These are phyloP conservation scores for Cercospora citrullina DNA, from an alignment of 2,329 filamentous ascomycete genomes.

Conservation along the genomic window DNA sequence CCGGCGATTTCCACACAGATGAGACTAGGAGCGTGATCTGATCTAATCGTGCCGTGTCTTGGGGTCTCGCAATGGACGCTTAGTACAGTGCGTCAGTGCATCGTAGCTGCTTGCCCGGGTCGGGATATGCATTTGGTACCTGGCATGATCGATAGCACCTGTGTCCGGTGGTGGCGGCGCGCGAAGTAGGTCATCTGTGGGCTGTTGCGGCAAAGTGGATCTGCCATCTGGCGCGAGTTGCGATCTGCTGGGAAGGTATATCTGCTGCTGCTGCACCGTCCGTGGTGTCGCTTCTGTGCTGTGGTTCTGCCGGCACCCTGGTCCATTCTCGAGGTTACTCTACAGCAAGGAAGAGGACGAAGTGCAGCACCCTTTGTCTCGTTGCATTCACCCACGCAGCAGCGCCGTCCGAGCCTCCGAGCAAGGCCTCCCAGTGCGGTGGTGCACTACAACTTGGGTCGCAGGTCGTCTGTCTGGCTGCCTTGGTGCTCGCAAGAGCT, in stretches of 20 bases:
- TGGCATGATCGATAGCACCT: constrained; percentile 29
- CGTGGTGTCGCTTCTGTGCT: constrained; percentile 21
- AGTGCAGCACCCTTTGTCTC: constrained; percentile 32
- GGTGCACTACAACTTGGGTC: constrained; percentile 18
- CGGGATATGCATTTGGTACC: constrained; percentile 26
- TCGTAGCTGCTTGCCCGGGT: constrained; percentile 15
- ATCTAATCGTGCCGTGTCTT: constrained; percentile 8
- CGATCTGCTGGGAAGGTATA: constrained; percentile 28
- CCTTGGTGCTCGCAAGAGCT: constrained; percentile 17
- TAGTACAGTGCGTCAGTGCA: constrained; percentile 6
- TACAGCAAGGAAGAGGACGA: constrained; percentile 39
- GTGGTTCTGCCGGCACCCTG: constrained; percentile 24
- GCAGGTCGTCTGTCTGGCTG: constrained; percentile 11
- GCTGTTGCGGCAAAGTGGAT: constrained; percentile 17
- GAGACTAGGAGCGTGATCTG: constrained; percentile 6
- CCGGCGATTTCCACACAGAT: background rate
- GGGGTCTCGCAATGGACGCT: constrained; percentile 4
- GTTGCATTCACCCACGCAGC: constrained; percentile 20
- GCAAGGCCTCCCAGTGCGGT: constrained; percentile 28
- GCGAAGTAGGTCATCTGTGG: constrained; percentile 25
- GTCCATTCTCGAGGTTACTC: constrained; percentile 34
- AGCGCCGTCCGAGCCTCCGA: constrained; percentile 35
- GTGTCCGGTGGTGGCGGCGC: constrained; percentile 26
- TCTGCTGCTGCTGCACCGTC: constrained; percentile 18
- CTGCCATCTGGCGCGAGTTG: constrained; percentile 23